Evolutionary conservation across 306 rosid species (phyloP).

Genomic region (Sphenostylis stenocarpa): DNA sequence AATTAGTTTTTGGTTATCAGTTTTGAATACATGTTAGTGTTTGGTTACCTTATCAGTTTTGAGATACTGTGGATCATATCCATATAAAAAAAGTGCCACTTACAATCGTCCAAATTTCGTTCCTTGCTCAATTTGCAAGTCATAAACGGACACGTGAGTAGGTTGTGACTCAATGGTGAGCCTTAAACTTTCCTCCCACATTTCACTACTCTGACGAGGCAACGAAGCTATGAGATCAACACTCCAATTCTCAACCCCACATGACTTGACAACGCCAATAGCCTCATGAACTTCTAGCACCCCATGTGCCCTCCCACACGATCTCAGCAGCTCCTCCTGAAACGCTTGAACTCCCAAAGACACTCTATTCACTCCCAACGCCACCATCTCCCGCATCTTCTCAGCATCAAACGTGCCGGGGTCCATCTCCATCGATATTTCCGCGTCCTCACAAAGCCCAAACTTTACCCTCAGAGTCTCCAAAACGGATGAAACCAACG

Average conservation of each 20-base stretch:
- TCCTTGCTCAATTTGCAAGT: constrained; percentile 86
- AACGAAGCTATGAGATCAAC: constrained; percentile 88
- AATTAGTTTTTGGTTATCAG: too few relatives aligned
- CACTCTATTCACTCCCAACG: constrained; percentile 81
- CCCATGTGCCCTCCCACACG: constrained; percentile 93
- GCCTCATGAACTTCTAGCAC: constrained; percentile 78
- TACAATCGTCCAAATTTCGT: constrained; percentile 83
- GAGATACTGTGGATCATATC: too few relatives aligned
- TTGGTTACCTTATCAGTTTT: too few relatives aligned
- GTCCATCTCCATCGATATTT: constrained; percentile 95
- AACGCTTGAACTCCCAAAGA: constrained; percentile 96
- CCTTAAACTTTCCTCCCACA: constrained; percentile 89
- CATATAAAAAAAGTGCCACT: constrained; percentile 26
- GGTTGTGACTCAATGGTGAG: constrained; percentile 70
- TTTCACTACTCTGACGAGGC: constrained; percentile 73
- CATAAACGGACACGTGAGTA: constrained; percentile 84
- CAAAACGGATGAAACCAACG: constrained; percentile 58
- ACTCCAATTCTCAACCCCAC: constrained; percentile 91
- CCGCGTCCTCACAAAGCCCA: constrained; percentile 60
- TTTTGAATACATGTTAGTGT: too few relatives aligned
- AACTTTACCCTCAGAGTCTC: constrained; percentile 56
- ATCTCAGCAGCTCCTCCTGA: constrained; percentile 75
- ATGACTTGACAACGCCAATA: constrained; percentile 56
- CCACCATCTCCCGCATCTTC: constrained; percentile 58
- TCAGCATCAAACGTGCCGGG: constrained; percentile 82